Base-by-base conservation (phyloP, 2,329 filamentous ascomycete species). In the Colletotrichum spaethianum region DNA sequence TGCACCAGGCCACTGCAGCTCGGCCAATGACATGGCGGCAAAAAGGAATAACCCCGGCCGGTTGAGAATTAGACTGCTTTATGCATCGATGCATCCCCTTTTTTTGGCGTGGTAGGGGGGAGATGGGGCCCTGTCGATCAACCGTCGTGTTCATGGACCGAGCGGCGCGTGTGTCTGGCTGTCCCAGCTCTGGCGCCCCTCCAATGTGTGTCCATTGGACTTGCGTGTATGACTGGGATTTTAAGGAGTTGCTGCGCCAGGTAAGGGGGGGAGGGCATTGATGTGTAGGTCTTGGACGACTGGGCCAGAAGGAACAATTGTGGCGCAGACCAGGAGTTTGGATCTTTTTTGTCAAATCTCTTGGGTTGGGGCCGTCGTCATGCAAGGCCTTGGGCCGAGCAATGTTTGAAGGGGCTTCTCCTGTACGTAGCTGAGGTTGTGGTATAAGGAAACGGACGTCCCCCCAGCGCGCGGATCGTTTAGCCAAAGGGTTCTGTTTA, bases 21-120 rank as follows among this genome's bases (percentile, higher is more conserved):
- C 16, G 8, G 8, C 65, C 69, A 72, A 68, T 72, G 2, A 57
- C 12, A 40, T 11, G 52, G 7, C 1, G 28, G 14, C 6, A 36
- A 1, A 6, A 0, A 11, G 23, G n/a, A 31, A 28, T 14, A n/a
- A 40, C 38, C 38, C 53, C 44, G 31, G 55, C 16, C 23, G 23
- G 42, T 28, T 46, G 40, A 33, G 52, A 44, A 59, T 68, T 62
- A 63, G 50, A 44, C 50, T 55, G 36, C 40, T 63, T 72, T 64
- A 72, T 69, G 69, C 69, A 59, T 50, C 36, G 65, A 72, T 70
- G 67, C 67, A 67, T 67, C 16, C 36, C 57, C 23, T 55, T 18
- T n/a, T 23, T 31, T 40, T 31, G 46, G 33, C 61, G 44, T 63
- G n/a, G 26, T 14, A 56, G 5, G 33, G n/a, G 53, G 14, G 53